Conservation (phyloP, 768 basidiomycete species). For the Tylopilus balloui region DNA sequence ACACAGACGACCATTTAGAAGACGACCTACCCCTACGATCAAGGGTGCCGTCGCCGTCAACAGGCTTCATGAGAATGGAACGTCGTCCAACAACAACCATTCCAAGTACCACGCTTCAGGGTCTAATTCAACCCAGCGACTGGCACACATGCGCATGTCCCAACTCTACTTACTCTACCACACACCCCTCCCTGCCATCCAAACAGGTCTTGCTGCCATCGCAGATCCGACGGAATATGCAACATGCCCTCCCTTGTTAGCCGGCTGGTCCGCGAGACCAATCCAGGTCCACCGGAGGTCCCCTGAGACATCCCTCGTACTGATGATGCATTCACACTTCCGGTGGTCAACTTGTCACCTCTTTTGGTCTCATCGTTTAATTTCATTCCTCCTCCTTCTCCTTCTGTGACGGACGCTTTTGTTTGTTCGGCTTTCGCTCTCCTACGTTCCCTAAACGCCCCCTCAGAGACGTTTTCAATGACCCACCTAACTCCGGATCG, state of each 20-base stretch:
- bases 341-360: conserved; percentile 24
- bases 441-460: conserved; percentile 27
- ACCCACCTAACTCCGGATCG: conserved; percentile 29
- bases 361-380: conserved; percentile 31
- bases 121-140: conserved; percentile 26
- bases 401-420: conserved; percentile 30
- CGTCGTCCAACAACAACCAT: conserved; percentile 17
- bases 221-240: conserved; percentile 22
- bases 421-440: conserved; percentile 25
- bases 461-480: conserved; percentile 20
- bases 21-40: conserved; percentile 21
- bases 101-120: conserved; percentile 25
- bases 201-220: conserved; percentile 14
- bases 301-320: conserved; percentile 20
- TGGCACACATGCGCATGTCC: conserved; percentile 7
- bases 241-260: conserved; percentile 22
- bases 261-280: conserved; percentile 15
- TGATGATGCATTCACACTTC: conserved; percentile 25
- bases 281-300: conserved; percentile 20
- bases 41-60: conserved; percentile 23
- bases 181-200: conserved; percentile 8
- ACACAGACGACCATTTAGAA: conserved; percentile 21
- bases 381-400: conserved; percentile 24
- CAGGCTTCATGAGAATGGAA: conserved; percentile 30
- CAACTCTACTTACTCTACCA: conserved; percentile 16